A percentile compares a stretch with the other conserved stretches of the same genome.
Conservation (phyloP, 2,329 filamentous ascomycete species). For the Fusarium heterosporum region DNA sequence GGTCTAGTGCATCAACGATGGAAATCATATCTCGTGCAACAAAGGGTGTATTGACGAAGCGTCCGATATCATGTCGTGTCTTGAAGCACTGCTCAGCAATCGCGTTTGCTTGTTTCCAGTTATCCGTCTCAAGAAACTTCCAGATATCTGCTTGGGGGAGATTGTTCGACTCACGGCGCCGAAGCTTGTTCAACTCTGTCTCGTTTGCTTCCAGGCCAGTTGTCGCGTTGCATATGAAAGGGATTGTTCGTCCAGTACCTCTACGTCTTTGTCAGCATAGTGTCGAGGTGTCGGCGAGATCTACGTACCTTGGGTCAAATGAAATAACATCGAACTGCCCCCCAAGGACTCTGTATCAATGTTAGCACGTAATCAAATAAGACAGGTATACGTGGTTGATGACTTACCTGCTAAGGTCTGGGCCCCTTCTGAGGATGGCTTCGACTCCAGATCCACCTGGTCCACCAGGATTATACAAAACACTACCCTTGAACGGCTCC, state of each 20-base stretch:
- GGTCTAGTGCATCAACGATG: slow-evolving; percentile 48
- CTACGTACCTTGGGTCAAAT: slow-evolving; percentile 13
- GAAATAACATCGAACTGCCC: slow-evolving; percentile 30
- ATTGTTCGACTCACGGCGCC: slow-evolving; percentile 1
- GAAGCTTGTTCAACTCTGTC: neutral
- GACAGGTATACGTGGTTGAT: fast-evolving
- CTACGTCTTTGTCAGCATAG: neutral
- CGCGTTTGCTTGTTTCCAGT: fast-evolving
- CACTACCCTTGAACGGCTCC: slow-evolving; percentile 51
- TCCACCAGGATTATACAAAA: slow-evolving; percentile 56
- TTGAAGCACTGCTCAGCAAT: slow-evolving; percentile 35
- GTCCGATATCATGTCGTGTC: slow-evolving; percentile 39
- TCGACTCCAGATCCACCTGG: slow-evolving; percentile 46
- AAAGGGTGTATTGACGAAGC: slow-evolving; percentile 46
- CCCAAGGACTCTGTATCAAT: slow-evolving; percentile 13
- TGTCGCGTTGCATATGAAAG: slow-evolving; percentile 1
- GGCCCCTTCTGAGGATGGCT: fast-evolving
- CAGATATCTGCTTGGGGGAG: neutral
- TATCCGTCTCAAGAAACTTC: neutral
- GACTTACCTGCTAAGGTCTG: neutral
- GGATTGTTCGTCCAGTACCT: slow-evolving; percentile 15
- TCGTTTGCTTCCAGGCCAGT: neutral
- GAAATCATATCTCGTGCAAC: slow-evolving; percentile 55
- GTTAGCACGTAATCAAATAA: neutral
- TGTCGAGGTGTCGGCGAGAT: fast-evolving